Conservation (phyloP, 1,284 basidiomycete genomes). For the Marasmius oreades region DNA sequence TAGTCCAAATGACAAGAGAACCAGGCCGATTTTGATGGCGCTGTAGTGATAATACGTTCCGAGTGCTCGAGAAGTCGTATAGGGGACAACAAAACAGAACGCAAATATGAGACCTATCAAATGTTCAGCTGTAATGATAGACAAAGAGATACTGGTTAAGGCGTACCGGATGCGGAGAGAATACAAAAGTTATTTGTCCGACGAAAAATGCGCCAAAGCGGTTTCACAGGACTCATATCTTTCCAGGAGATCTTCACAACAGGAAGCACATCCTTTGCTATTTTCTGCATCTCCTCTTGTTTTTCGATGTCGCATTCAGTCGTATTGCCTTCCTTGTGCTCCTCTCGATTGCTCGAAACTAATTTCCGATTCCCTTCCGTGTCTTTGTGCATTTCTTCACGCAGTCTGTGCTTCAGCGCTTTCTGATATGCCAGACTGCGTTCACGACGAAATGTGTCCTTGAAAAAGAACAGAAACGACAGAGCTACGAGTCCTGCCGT, state of each 20-base stretch:
- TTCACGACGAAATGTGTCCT: slow-evolving; percentile 81
- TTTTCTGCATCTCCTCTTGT: slow-evolving; percentile 8
- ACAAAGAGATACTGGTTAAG: neutral
- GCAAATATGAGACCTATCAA: slow-evolving; percentile 66
- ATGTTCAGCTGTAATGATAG: slow-evolving; percentile 5
- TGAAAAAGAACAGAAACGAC: slow-evolving; percentile 66
- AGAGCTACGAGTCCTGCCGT: slow-evolving; percentile 54
- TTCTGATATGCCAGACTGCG: slow-evolving; percentile 76
- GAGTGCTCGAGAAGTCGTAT: slow-evolving; percentile 72
- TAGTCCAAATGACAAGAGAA: slow-evolving; percentile 70
- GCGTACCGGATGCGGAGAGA: slow-evolving; percentile 63
- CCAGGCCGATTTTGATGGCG: slow-evolving; percentile 70
- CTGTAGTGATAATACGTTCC: slow-evolving; percentile 62
- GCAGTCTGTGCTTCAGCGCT: slow-evolving; percentile 38
- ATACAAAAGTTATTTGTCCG: slow-evolving; percentile 67
- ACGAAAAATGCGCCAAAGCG: slow-evolving; percentile 54
- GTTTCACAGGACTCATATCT: slow-evolving; percentile 73
- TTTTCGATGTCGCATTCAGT: slow-evolving; percentile 12
- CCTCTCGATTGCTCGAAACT: too few species aligned
- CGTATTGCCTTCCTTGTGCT: too few species aligned
- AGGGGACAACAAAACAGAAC: slow-evolving; percentile 65
- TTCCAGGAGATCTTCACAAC: slow-evolving; percentile 55
- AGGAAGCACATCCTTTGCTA: slow-evolving; percentile 16
- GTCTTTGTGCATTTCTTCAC: slow-evolving; percentile 17
- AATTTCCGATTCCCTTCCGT: slow-evolving; percentile 17